Conservation (phyloP, 805 yeast genomes). For the Kuraishia ogatae region DNA sequence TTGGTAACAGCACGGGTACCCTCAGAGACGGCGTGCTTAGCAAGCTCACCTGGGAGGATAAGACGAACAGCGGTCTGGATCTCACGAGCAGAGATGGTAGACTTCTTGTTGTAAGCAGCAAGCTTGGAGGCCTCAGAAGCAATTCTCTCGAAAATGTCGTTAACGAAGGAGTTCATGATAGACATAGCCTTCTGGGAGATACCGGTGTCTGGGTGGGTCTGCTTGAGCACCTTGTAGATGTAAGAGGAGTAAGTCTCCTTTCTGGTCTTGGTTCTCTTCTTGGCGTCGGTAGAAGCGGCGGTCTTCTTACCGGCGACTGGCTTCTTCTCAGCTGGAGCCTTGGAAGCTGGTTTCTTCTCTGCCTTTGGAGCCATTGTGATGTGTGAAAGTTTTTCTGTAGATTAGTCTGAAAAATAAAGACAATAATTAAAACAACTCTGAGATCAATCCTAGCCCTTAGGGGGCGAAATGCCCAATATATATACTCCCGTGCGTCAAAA, state of each 20-base stretch:
- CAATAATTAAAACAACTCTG: neutral
- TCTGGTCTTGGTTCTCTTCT: conserved; percentile 83
- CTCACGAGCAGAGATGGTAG: conserved; percentile 93
- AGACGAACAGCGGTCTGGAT: conserved; percentile 98
- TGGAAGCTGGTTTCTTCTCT: conserved; percentile 60
- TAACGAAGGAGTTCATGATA: conserved; percentile 88
- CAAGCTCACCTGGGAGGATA: conserved; percentile 97
- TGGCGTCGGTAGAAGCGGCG: conserved; percentile 59
- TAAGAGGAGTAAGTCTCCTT: conserved; percentile 91
- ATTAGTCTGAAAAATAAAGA: neutral
- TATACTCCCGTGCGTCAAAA: neutral
- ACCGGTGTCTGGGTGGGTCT: conserved; percentile 95
- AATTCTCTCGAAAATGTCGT: conserved; percentile 88
- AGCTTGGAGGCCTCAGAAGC: conserved; percentile 89
- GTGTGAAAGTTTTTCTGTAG: neutral
- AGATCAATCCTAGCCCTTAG: neutral
- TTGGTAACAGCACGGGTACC: conserved; percentile 98
- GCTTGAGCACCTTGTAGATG: conserved; percentile 90
- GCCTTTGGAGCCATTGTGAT: conserved; percentile 42
- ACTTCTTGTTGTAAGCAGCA: conserved; percentile 91
- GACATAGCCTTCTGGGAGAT: conserved; percentile 92
- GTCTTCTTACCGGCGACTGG: conserved; percentile 72
- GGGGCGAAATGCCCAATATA: neutral
- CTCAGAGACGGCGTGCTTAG: conserved; percentile 97
- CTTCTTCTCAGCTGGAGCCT: conserved; percentile 88